Conservation (phyloP, 805 yeast genomes). For the Candida easanensis region DNA sequence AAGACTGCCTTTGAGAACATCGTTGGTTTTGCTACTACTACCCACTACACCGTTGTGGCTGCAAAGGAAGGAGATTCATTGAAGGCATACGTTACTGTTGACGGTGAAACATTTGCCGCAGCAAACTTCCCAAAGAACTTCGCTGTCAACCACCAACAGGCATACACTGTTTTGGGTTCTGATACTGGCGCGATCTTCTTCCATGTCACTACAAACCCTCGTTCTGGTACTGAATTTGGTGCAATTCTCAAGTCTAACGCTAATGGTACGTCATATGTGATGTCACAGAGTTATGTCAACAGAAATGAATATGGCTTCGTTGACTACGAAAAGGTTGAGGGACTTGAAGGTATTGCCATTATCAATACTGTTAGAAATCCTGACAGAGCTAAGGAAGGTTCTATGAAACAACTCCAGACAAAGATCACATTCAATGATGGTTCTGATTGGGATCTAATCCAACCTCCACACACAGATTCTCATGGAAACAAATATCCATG, state of each 20-base stretch:
- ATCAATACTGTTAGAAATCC: slow-evolving; percentile 66
- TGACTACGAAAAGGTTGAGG: slow-evolving; percentile 82
- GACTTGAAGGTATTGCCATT: slow-evolving; percentile 80
- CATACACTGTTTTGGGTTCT: slow-evolving; percentile 80
- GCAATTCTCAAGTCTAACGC: slow-evolving; percentile 82
- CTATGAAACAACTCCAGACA: slow-evolving; percentile 60
- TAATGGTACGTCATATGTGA: slow-evolving; percentile 84
- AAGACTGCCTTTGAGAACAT: slow-evolving; percentile 50
- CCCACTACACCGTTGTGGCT: slow-evolving; percentile 74
- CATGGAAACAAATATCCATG: slow-evolving; percentile 58
- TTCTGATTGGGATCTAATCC: slow-evolving; percentile 72
- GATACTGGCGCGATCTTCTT: slow-evolving; percentile 70
- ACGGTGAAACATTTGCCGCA: slow-evolving; percentile 75
- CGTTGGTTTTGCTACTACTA: slow-evolving; percentile 72
- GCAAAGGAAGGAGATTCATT: slow-evolving; percentile 48
- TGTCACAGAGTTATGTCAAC: slow-evolving; percentile 70
- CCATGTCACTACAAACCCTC: slow-evolving; percentile 70
- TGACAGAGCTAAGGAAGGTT: slow-evolving; percentile 40
- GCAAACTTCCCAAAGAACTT: slow-evolving; percentile 74
- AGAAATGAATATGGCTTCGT: slow-evolving; percentile 73
- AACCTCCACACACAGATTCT: slow-evolving; percentile 68
- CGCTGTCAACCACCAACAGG: slow-evolving; percentile 57
- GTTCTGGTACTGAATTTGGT: slow-evolving; percentile 61
- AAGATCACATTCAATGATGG: slow-evolving; percentile 88
- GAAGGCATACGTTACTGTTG: slow-evolving; percentile 71